Conservation (phyloP, 2,329 filamentous ascomycete species). For the Hysterium pulicare region DNA sequence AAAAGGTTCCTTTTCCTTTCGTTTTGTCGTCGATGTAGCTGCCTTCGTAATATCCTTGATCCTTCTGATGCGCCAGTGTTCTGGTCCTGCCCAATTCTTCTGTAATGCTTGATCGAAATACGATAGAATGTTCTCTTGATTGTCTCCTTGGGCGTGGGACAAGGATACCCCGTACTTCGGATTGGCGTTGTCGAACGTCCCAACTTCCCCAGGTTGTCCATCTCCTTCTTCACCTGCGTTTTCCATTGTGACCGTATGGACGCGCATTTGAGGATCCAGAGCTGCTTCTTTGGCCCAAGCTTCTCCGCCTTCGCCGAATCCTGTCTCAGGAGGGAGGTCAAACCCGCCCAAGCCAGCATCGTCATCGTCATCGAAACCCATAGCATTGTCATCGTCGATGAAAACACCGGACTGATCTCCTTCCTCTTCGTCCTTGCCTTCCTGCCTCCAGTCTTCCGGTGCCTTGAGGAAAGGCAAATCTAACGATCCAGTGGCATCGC, state of each 20-base stretch:
- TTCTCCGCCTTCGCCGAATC: constrained; percentile 94
- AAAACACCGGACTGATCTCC: constrained; percentile 75
- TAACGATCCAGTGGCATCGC: constrained; percentile 76
- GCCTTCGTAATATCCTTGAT: constrained; percentile 73
- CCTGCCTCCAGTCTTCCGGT: constrained; percentile 77
- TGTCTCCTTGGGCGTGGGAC: constrained; percentile 62
- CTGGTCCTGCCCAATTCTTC: constrained; percentile 97
- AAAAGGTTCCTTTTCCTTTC: constrained; percentile 96
- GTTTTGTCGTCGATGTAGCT: constrained; percentile 55
- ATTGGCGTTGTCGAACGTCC: constrained; percentile 61
- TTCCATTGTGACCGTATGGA: constrained; percentile 62
- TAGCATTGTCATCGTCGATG: constrained; percentile 80
- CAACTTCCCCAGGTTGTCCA: constrained; percentile 44
- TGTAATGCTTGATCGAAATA: constrained; percentile 96
- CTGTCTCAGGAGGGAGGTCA: constrained; percentile 62
- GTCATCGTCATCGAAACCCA: constrained; percentile 81
- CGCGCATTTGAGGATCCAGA: constrained; percentile 78
- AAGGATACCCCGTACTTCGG: constrained; percentile 79
- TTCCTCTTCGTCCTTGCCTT: constrained; percentile 61
- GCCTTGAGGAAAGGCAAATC: constrained; percentile 92
- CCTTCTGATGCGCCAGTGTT: constrained; percentile 95
- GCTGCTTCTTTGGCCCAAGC: constrained; percentile 91
- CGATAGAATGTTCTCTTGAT: constrained; percentile 92
- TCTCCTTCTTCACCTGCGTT: constrained; percentile 53
- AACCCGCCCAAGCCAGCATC: constrained; percentile 62